Evolutionary conservation across 2,329 filamentous ascomycete species (phyloP).

Genomic region (Cercospora sp.): DNA sequence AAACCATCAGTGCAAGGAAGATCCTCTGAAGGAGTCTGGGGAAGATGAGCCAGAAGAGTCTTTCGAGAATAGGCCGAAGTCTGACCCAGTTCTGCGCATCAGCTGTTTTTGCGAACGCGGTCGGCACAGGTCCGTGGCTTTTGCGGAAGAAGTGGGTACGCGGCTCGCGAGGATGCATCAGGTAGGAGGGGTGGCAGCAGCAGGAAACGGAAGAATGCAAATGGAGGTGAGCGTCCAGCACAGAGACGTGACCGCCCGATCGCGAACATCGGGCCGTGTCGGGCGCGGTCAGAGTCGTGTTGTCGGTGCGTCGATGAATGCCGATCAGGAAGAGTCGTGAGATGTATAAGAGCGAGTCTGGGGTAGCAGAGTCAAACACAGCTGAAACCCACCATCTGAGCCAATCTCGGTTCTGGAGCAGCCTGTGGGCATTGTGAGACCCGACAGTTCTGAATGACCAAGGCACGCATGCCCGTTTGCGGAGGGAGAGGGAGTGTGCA

Average conservation of each 20-base stretch:
- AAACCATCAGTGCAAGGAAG: constrained; percentile 12
- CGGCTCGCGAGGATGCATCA: constrained; percentile 7
- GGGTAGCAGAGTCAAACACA: not conserved
- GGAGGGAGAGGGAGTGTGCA: not conserved
- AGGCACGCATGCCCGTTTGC: not conserved
- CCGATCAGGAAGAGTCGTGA: constrained; percentile 12
- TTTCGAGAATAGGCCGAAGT: not conserved
- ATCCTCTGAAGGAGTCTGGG: constrained; percentile 9
- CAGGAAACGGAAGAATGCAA: constrained; percentile 25
- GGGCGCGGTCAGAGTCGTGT: constrained; percentile 7
- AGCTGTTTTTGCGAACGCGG: constrained; percentile 33
- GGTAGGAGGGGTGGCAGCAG: constrained; percentile 9
- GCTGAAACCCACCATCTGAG: constrained; percentile 5
- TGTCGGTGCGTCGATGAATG: not conserved
- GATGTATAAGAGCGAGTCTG: constrained; percentile 13
- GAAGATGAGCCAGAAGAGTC: constrained; percentile 2
- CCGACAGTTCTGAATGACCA: constrained; percentile 1
- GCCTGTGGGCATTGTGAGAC: not conserved
- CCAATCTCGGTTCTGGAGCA: constrained; percentile 8
- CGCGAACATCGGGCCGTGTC: constrained; percentile 1
- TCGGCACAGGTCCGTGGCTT: constrained; percentile 33
- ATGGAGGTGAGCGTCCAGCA: constrained; percentile 22
- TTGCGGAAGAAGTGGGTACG: constrained; percentile 30
- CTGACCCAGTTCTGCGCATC: constrained; percentile 19
- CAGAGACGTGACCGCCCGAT: not conserved